Evolutionary conservation across 805 yeast species (phyloP), one percentile per base, ranked within the genome.

Genomic region (Candida parachauliodes): DNA sequence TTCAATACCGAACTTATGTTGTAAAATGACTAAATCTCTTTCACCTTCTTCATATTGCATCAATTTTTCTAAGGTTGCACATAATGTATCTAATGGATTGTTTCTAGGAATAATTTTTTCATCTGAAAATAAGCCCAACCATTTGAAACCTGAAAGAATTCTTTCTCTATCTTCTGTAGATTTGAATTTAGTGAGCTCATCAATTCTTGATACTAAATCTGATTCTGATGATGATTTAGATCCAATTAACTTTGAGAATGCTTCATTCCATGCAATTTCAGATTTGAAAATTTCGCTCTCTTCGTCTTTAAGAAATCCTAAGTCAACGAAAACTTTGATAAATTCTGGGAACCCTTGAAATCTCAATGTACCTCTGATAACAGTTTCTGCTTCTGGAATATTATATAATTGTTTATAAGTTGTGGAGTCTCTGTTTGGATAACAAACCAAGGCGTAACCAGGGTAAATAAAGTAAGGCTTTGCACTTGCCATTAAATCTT

Each of bases 271-370:
- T 33, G 95, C 73, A 41, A 72, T 65, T 38, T 66, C 57, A 41
- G 68, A 56, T 11, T 12, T 12, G 67, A 89, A 80, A 46, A 73
- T 67, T 43, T 77, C 81, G 45, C 66, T 62, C 47, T 76, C 76
- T 20, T 78, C 82, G 51, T 93, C 98, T 60, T 79, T 81, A 59
- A 93, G 75, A 77, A 93, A 82, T 18, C 96, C 97, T 52, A 88
- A 68, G 66, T 91, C 98, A 41, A 93, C 98, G 35, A 93, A 76
- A 32, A 83, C 97, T 72, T 89, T 89, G 63, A 89, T 82, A 63
- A 93, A 91, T 71, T 91, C 96, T 43, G 98, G 96, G 91, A 93
- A 93, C 35, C 98, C 98, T 72, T 88, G 97, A 80, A 76, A 93
- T 72, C 98, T 81, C 60, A 93, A 76, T 47, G 98, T 93, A 59